Evolutionary conservation across 108 stramenopile genomes (phyloP).

Genomic region (Stephanodiscus minutulus): DNA sequence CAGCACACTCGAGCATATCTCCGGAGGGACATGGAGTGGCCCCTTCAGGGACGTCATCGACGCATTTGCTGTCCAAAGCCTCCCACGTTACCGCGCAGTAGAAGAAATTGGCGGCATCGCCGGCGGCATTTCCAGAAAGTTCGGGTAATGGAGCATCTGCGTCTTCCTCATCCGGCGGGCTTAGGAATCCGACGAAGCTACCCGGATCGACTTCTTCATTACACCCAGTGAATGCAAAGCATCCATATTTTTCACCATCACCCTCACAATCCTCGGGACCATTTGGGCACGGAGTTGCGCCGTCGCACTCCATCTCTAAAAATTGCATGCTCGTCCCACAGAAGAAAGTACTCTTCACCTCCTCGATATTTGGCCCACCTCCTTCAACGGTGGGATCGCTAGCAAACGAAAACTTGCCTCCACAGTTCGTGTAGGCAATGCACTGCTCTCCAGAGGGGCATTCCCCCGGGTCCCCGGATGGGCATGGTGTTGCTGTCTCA

Average conservation of each 20-base stretch:
- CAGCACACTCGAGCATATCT: constrained; percentile 38
- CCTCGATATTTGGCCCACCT: constrained; percentile 42
- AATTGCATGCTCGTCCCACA: constrained; percentile 50
- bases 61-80: constrained; percentile 42
- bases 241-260: constrained; percentile 24
- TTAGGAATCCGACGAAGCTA: constrained; percentile 45
- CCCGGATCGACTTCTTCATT: constrained; percentile 45
- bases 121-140: neutral
- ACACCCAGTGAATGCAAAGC: constrained; percentile 52
- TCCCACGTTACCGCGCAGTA: constrained; percentile 39
- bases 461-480: constrained; percentile 28
- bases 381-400: constrained; percentile 44
- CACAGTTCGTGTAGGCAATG: constrained; percentile 50
- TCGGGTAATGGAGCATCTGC: neutral
- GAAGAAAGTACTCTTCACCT: constrained; percentile 46
- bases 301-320: constrained; percentile 49
- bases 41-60: constrained; percentile 35
- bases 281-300: constrained; percentile 48
- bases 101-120: constrained; percentile 9
- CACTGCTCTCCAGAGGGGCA: constrained; percentile 34
- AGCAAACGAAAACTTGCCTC: constrained; percentile 41
- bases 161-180: constrained; percentile 14
- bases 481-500: constrained; percentile 33
- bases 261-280: constrained; percentile 41
- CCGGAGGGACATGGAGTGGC: constrained; percentile 46